A percentile compares a stretch with the other conserved stretches of the same genome.
Evolutionary conservation across 805 yeast genomes (phyloP).

Genomic region (Hanseniaspora valbyensis): DNA sequence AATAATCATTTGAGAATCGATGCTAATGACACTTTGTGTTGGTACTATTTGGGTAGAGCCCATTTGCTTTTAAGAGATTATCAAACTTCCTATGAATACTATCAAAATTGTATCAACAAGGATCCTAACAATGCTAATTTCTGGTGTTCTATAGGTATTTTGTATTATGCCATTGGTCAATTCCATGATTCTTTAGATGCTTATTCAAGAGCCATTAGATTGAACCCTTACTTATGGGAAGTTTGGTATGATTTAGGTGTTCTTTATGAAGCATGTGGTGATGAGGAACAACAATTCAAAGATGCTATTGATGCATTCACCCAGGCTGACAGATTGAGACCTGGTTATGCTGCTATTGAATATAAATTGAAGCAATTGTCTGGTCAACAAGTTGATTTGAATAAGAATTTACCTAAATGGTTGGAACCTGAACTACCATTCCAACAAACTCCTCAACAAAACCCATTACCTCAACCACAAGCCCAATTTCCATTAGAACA

Average conservation of each 20-base stretch:
- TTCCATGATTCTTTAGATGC: conserved; percentile 96
- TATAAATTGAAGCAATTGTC: conserved; percentile 80
- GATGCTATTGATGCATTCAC: conserved; percentile 96
- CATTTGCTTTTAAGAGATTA: conserved; percentile 94
- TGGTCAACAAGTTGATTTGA: conserved; percentile 27
- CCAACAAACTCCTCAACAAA: conserved; percentile 26
- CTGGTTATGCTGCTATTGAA: conserved; percentile 86
- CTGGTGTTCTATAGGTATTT: conserved; percentile 94
- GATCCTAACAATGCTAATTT: conserved; percentile 95
- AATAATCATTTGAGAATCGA: conserved; percentile 84
- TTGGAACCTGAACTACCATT: conserved; percentile 16
- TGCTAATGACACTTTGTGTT: conserved; percentile 82
- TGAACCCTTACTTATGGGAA: conserved; percentile 91
- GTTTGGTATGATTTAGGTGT: conserved; percentile 99
- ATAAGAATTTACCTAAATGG: conserved; percentile 11
- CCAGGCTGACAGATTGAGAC: conserved; percentile 91
- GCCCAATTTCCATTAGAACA: not conserved
- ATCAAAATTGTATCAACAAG: conserved; percentile 96
- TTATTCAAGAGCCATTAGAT: conserved; percentile 87
- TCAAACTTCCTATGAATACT: conserved; percentile 93
- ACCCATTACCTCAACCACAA: conserved; percentile 23
- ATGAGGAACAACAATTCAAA: conserved; percentile 50
- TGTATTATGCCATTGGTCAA: conserved; percentile 91
- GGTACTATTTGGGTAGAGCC: conserved; percentile 94
- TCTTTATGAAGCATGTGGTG: conserved; percentile 90